These are phyloP conservation scores for Clitoria ternatea DNA, from an alignment of 306 rosid genomes.

Conservation along the genomic window DNA sequence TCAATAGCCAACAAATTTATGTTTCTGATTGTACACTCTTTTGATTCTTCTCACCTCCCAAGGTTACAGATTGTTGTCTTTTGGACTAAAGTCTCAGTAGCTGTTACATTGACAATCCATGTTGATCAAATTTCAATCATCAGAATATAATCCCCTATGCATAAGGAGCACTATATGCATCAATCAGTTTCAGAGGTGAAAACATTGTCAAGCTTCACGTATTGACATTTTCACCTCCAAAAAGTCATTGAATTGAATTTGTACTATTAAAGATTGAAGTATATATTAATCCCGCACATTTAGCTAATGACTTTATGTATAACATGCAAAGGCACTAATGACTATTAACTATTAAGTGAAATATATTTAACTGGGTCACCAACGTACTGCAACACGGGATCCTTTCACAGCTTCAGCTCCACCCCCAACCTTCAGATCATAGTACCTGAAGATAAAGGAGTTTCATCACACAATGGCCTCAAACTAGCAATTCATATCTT, in stretches of 20 bases:
- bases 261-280: not conserved
- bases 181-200: not conserved
- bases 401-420: constrained; percentile 89
- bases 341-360: too few species aligned
- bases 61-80: not conserved
- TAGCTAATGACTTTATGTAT: not conserved
- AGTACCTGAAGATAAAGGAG: constrained; percentile 60
- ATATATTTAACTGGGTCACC: constrained; percentile 58
- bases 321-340: constrained; percentile 21
- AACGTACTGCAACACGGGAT: constrained; percentile 98
- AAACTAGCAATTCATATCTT: not conserved
- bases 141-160: not conserved
- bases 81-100: not conserved
- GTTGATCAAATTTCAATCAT: not conserved
- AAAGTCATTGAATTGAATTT: not conserved
- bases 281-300: not conserved
- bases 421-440: constrained; percentile 85
- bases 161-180: not conserved
- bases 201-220: not conserved
- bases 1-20: not conserved
- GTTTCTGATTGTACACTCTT: not conserved
- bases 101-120: not conserved
- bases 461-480: constrained; percentile 16
- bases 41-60: not conserved
- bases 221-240: not conserved